A percentile compares a stretch with the other conserved stretches of the same genome.
Conservation (phyloP, 768 basidiomycete species). For the Collybiopsis luxurians region DNA sequence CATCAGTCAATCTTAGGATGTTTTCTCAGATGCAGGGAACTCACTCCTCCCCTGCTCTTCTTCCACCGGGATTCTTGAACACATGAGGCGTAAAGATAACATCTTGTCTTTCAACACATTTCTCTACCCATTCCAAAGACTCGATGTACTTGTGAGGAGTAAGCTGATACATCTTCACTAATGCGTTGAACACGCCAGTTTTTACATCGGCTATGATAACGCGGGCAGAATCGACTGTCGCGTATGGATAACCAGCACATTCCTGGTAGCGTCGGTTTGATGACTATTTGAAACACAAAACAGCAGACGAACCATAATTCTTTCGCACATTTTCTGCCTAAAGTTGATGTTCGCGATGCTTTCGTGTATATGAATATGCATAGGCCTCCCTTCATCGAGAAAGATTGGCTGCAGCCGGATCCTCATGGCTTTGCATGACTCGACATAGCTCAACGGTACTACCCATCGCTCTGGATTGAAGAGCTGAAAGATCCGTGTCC, state of each 20-base stretch:
- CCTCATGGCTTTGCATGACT: conserved; percentile 80
- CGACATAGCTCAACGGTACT: conserved; percentile 79
- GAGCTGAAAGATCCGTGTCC: conserved; percentile 70
- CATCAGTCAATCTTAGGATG: background rate
- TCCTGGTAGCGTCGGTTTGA: conserved; percentile 43
- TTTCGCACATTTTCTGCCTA: conserved; percentile 58
- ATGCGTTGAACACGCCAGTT: conserved; percentile 71
- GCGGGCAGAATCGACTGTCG: conserved; percentile 65
- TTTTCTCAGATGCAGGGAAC: conserved; percentile 20
- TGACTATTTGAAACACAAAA: background rate
- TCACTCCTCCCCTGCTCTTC: conserved; percentile 79
- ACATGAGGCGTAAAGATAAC: conserved; percentile 71
- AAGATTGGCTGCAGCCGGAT: conserved; percentile 77
- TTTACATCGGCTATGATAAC: conserved; percentile 81
- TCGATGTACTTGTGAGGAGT: conserved; percentile 74
- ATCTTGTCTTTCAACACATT: conserved; percentile 68
- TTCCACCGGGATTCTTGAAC: conserved; percentile 82
- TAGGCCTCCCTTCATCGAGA: conserved; percentile 57
- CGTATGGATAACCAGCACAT: conserved; percentile 76
- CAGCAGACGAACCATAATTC: conserved; percentile 58
- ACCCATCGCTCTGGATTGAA: conserved; percentile 66
- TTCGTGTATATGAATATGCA: conserved; percentile 77
- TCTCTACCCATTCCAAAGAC: conserved; percentile 81
- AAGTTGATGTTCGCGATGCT: conserved; percentile 81
- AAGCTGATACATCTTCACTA: conserved; percentile 71